Conservation (phyloP, 805 yeast species). For the Yarrowia deformans region DNA sequence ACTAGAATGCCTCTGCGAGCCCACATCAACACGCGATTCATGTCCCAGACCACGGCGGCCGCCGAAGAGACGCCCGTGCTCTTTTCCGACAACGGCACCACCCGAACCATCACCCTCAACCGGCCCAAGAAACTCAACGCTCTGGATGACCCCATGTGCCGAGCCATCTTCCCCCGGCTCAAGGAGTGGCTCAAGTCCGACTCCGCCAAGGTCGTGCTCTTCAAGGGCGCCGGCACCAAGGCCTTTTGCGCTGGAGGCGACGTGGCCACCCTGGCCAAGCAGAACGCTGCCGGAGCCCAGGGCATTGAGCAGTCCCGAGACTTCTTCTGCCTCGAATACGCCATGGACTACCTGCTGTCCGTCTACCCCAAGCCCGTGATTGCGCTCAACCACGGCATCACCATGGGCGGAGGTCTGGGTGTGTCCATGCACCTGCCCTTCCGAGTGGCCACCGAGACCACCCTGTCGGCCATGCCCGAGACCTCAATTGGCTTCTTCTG, state of each 20-base stretch:
- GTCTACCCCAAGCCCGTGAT: constrained; percentile 88
- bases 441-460: constrained; percentile 89
- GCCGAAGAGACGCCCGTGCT: constrained; percentile 61
- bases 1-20: constrained; percentile 51
- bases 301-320: constrained; percentile 63
- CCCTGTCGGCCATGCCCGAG: constrained; percentile 97
- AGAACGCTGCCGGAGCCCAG: constrained; percentile 51
- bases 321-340: constrained; percentile 82
- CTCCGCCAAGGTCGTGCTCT: constrained; percentile 67
- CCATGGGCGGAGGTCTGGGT: constrained; percentile 99
- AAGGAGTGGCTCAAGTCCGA: constrained; percentile 77
- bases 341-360: constrained; percentile 77
- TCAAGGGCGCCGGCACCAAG: constrained; percentile 66
- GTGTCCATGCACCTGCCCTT: constrained; percentile 88
- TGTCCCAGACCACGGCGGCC: constrained; percentile 38
- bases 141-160: constrained; percentile 75
- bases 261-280: constrained; percentile 74
- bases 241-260: constrained; percentile 98
- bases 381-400: constrained; percentile 87
- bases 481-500: constrained; percentile 96
- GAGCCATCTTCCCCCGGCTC: constrained; percentile 72
- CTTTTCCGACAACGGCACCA: constrained; percentile 65
- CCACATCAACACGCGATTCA: constrained; percentile 43
- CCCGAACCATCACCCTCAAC: constrained; percentile 78
- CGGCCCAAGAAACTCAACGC: constrained; percentile 87